Percentiles rank a stretch among this genome's conserved stretches.
Evolutionary conservation across 306 rosid species (phyloP).

Genomic region (Amphicarpaea edgeworthii): DNA sequence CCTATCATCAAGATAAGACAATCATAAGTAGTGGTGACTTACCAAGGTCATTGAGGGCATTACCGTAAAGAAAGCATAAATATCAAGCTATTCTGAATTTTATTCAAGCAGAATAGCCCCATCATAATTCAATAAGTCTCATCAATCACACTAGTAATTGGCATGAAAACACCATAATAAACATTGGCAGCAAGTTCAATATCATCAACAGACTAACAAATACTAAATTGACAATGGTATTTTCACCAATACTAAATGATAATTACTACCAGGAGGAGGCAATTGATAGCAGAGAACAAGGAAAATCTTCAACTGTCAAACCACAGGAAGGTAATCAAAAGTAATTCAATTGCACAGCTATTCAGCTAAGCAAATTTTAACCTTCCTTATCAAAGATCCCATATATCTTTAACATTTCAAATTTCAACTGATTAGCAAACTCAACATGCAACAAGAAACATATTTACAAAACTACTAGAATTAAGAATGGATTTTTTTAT

Average conservation of each 20-base stretch:
- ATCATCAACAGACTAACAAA: conserved; percentile 14
- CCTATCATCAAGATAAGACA: conserved; percentile 60
- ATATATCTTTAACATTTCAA: background rate
- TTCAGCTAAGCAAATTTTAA: conserved; percentile 3
- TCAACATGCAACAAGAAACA: too few species aligned
- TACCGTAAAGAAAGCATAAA: conserved; percentile 30
- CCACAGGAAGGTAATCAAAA: conserved; percentile 11
- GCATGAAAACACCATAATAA: conserved; percentile 26
- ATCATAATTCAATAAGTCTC: background rate
- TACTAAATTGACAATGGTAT: background rate
- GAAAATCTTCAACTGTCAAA: conserved; percentile 32
- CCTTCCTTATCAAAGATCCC: conserved; percentile 8
- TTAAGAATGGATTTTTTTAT: background rate
- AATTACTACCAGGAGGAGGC: conserved; percentile 4
- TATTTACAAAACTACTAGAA: background rate
- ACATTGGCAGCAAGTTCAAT: background rate
- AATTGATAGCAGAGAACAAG: background rate
- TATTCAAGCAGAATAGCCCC: conserved; percentile 21
- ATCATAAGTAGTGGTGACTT: conserved; percentile 36
- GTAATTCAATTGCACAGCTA: conserved; percentile 5
- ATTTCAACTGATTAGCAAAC: conserved; percentile 9
- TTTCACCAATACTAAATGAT: conserved; percentile 1
- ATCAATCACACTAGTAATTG: conserved; percentile 11
- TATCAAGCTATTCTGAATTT: conserved; percentile 14
- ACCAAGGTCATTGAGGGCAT: conserved; percentile 35